Evolutionary conservation across 192 early-diverging fungal species (phyloP), one percentile per base, ranked within the genome.

Genomic region (Pilobolus umbonatus): DNA sequence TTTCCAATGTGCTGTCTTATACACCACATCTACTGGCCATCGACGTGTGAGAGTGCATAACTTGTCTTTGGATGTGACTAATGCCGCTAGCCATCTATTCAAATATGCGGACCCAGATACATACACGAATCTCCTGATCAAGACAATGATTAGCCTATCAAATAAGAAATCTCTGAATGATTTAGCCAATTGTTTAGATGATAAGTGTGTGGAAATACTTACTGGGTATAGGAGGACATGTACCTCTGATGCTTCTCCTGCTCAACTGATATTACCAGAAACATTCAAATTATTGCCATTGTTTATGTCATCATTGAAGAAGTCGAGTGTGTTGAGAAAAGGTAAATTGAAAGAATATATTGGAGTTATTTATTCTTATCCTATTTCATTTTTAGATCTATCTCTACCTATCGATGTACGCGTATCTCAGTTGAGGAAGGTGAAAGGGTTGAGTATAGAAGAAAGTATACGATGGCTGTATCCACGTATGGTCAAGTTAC

Each of bases 191-290:
- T 80, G 88, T 38, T 68, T 99, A 57, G 86, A 89, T 11, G 88
- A 92, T 21, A 82, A 81, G 45, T 97, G 94, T 67, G 87, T 93
- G 45, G 90, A 91, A 63, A 84, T 98, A 35, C 67, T 98, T 49
- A 78, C 90, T 5, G 75, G 93, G 2, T 99, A 99, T 62, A 87
- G 96, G 48, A 91, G 88, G 64, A 83, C 96, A 63, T 95, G 90
- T 65, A 94, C 94, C 6, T 78, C 87, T 1, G 82, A 86, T 19
- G 93, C 90, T 22, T 80, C 91, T 10, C 87, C 95, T 2, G 94
- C 92, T 26, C 96, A 95, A 76, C 77, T 99, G 17, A 98, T 99
- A 57, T 73, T 99, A 45, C 95, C 96, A 22, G 96, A 99, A 68
- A 85, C 93, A 0, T 94, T 88, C 76, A 99, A 99, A 71, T 76